These are phyloP conservation scores for Samsoniella hepiali DNA, from an alignment of 2,329 filamentous ascomycete species.

Conservation along the genomic window DNA sequence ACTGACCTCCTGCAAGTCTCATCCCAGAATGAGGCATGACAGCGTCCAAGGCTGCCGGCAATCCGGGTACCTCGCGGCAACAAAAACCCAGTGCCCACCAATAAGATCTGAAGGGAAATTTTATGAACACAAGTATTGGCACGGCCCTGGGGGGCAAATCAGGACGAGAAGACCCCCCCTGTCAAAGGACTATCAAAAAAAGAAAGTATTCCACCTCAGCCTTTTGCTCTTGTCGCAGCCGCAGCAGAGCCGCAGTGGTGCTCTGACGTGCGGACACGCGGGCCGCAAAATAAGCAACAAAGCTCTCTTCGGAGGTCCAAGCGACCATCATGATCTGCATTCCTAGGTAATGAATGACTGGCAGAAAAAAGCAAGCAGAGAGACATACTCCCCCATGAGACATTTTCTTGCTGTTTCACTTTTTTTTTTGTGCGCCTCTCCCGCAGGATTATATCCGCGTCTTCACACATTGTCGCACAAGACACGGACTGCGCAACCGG, in stretches of 20 bases:
- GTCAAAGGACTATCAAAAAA: neutral
- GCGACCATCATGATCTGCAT: conserved; percentile 2
- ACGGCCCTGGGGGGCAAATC: neutral
- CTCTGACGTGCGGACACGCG: neutral
- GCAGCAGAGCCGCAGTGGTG: conserved; percentile 12
- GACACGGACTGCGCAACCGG: neutral
- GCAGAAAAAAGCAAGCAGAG: conserved; percentile 7
- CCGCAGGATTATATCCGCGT: neutral
- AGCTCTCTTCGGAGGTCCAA: neutral
- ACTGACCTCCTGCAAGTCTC: conserved; percentile 16
- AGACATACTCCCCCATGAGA: neutral
- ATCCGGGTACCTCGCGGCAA: neutral
- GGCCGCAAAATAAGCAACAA: conserved; percentile 9
- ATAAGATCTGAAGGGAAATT: conserved; percentile 3
- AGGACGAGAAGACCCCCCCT: neutral
- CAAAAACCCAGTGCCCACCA: neutral
- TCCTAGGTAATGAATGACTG: neutral
- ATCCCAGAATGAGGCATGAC: neutral
- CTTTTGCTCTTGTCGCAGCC: neutral
- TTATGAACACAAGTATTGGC: neutral
- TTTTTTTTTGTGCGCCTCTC: neutral
- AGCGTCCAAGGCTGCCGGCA: neutral
- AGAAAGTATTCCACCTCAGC: neutral
- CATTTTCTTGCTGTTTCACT: neutral
- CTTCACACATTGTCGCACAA: neutral